These are phyloP conservation scores for Ophiostoma tasmaniense DNA, from an alignment of 2,329 filamentous ascomycete genomes.

Conservation along the genomic window DNA sequence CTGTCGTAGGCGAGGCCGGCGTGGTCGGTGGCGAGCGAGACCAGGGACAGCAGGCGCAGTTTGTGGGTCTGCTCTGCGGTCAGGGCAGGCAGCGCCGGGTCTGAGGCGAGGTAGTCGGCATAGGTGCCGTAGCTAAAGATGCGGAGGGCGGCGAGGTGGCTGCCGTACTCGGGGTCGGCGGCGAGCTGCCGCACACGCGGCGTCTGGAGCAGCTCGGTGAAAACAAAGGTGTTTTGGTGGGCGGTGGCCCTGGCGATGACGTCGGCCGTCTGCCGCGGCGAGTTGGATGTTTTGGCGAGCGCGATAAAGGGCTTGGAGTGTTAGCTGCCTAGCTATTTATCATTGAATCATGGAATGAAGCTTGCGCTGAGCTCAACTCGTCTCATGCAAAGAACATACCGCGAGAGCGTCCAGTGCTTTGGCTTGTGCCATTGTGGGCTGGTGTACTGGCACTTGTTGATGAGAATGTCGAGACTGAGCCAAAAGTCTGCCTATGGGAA, in stretches of 20 bases:
- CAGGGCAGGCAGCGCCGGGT: slow-evolving; percentile 54
- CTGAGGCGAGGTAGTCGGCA: slow-evolving; percentile 50
- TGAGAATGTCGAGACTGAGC: neutral
- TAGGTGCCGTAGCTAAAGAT: slow-evolving; percentile 93
- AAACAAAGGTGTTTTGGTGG: slow-evolving; percentile 83
- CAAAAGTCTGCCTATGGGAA: neutral
- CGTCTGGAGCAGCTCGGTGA: slow-evolving; percentile 81
- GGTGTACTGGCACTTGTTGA: too few relatives aligned
- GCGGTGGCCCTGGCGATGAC: slow-evolving; percentile 82
- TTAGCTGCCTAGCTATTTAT: neutral
- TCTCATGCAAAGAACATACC: slow-evolving; percentile 32
- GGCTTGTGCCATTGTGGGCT: slow-evolving; percentile 60
- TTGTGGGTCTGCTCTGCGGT: slow-evolving; percentile 68
- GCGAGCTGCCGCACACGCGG: slow-evolving; percentile 69
- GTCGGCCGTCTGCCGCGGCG: slow-evolving; percentile 75
- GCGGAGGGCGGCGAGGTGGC: slow-evolving; percentile 64
- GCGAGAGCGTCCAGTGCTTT: slow-evolving; percentile 57
- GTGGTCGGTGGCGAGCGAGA: slow-evolving; percentile 65
- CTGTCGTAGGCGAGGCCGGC: slow-evolving; percentile 63
- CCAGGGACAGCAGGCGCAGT: slow-evolving; percentile 80
- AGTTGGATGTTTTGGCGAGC: slow-evolving; percentile 76
- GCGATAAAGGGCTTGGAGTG: slow-evolving; percentile 69
- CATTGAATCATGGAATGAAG: neutral
- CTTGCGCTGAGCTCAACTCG: neutral
- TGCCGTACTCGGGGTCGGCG: slow-evolving; percentile 47